A percentile compares a stretch with the other conserved stretches of the same genome.
phyloP scores from a whole-genome alignment of 768 basidiomycete genomes.

The Naganishia antarctica region DNA sequence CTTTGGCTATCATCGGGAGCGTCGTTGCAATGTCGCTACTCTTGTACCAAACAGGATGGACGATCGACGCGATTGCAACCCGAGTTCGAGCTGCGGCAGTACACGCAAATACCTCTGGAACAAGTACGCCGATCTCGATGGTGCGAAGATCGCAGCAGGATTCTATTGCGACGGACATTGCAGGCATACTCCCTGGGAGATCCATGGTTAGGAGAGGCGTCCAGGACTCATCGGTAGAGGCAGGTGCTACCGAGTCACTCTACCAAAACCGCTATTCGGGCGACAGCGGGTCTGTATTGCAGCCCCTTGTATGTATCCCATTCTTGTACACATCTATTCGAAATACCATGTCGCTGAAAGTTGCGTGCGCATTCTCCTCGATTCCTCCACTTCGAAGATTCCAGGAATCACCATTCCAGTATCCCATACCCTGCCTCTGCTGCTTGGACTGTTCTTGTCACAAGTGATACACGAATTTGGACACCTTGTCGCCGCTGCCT shows the following conservation, averaged over 20 bases:
- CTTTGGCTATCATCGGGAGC: not conserved
- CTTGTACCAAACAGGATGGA: slow-evolving; percentile 8
- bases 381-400: slow-evolving; percentile 8
- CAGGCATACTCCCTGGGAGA: too few relatives aligned
- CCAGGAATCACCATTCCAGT: slow-evolving; percentile 27
- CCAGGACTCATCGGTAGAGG: not conserved
- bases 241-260: not conserved
- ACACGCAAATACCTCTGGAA: not conserved
- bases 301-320: slow-evolving; percentile 10
- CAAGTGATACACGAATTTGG: slow-evolving; percentile 28
- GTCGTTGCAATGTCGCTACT: not conserved
- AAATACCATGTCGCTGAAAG: not conserved
- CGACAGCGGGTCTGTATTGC: slow-evolving; percentile 3
- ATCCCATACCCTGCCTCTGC: slow-evolving; percentile 22
- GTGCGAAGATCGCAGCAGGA: not conserved
- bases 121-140: too few relatives aligned
- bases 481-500: slow-evolving; percentile 21
- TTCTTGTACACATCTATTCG: not conserved
- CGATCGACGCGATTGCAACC: not conserved
- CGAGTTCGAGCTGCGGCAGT: not conserved
- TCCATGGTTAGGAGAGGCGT: not conserved
- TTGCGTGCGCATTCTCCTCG: not conserved
- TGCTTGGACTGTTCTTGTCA: slow-evolving; percentile 14
- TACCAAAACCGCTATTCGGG: not conserved
- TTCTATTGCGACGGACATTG: not conserved